These are phyloP conservation scores for Fusarium metavorans DNA, from an alignment of 2,329 filamentous ascomycete genomes.

Conservation along the genomic window DNA sequence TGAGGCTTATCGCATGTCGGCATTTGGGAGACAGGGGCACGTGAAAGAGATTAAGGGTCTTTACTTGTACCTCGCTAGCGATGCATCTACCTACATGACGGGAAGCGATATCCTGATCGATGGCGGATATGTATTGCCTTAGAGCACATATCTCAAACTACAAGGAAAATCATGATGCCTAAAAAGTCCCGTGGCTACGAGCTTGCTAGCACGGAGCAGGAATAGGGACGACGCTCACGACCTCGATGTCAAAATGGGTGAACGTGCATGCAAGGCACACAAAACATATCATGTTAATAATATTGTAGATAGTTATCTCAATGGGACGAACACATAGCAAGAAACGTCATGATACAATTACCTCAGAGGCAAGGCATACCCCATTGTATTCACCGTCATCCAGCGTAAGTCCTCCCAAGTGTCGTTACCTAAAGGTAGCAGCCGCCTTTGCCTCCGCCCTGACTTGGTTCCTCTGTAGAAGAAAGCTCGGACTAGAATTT, in stretches of 20 bases:
- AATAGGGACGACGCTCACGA: background rate
- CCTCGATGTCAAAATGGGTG: background rate
- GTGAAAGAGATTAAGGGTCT: conserved; percentile 74
- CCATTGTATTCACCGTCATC: conserved; percentile 11
- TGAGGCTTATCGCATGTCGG: conserved; percentile 63
- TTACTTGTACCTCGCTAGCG: conserved; percentile 65
- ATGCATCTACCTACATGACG: conserved; percentile 50
- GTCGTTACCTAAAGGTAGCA: conserved; percentile 15
- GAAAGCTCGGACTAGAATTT: conserved; percentile 15
- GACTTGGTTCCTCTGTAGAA: conserved; percentile 16
- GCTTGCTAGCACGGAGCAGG: background rate
- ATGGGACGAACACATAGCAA: conserved; percentile 12
- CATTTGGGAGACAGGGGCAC: conserved; percentile 68
- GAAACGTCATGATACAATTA: conserved; percentile 11
- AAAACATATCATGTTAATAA: background rate
- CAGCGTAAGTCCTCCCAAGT: conserved; percentile 12
- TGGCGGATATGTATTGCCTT: conserved; percentile 32
- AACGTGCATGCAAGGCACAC: background rate
- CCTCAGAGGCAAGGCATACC: conserved; percentile 7
- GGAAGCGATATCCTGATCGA: conserved; percentile 33
- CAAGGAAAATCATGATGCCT: background rate
- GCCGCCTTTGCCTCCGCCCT: conserved; percentile 14
- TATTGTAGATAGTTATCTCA: conserved; percentile 14
- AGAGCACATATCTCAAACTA: background rate
- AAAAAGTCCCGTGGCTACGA: background rate